Evolutionary conservation across 2,329 filamentous ascomycete genomes (phyloP).

Genomic region (Rutstroemia sp.): DNA sequence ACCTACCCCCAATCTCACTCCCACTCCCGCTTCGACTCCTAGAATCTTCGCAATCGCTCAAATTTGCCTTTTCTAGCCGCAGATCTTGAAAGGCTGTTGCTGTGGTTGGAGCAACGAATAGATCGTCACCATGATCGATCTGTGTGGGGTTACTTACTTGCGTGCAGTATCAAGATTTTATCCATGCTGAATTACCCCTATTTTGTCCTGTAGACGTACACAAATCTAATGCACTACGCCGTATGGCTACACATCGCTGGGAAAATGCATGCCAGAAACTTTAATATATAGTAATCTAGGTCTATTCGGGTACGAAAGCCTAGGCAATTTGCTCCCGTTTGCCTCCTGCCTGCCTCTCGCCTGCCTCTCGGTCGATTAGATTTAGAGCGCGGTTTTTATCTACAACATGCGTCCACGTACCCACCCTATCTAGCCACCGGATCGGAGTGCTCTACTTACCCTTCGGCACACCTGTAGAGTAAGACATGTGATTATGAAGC

Average conservation of each 20-base stretch:
- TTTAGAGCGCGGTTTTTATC: too few species aligned
- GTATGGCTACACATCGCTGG: neutral
- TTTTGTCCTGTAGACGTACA: neutral
- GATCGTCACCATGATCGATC: slow-evolving; percentile 5
- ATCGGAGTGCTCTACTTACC: too few species aligned
- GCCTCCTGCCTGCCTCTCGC: too few species aligned
- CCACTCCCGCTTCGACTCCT: neutral
- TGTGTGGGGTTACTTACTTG: slow-evolving; percentile 9
- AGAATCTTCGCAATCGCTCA: too few species aligned
- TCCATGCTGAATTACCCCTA: neutral
- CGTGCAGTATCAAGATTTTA: slow-evolving; percentile 1
- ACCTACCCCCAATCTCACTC: neutral
- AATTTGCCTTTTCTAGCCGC: neutral
- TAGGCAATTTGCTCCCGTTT: too few species aligned
- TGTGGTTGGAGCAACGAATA: neutral
- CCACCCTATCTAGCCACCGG: too few species aligned
- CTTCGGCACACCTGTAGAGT: neutral
- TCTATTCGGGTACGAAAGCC: too few species aligned
- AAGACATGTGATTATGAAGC: slow-evolving; percentile 10
- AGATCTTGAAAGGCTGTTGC: neutral
- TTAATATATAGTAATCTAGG: too few species aligned
- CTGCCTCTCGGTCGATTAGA: too few species aligned
- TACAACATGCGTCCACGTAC: too few species aligned
- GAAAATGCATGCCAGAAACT: neutral
- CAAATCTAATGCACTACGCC: neutral